Base-by-base conservation (phyloP, 2,329 filamentous ascomycete genomes). In the Mycocentrospora acerina region DNA sequence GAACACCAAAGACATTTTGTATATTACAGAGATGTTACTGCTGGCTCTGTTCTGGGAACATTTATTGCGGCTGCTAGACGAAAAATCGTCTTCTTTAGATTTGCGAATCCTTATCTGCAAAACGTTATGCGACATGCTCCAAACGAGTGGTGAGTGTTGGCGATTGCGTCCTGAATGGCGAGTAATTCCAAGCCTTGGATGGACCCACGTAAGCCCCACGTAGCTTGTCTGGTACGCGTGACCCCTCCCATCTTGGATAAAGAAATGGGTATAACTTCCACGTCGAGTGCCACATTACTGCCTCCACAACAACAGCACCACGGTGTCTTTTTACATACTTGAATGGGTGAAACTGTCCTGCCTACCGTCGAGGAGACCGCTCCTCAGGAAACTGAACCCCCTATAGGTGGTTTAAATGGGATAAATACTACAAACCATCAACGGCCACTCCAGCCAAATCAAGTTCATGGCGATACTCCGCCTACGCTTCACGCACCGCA, bases 291-390 rank as follows among this genome's bases (percentile, higher is more conserved):
- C 48, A 36, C 42, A 39, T 29, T 39, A 46, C 18, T 28, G 36
- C 55, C 52, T 42, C 51, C 49, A 53, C 44, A 51, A 55, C 53
- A 50, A 47, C 46, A 57, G 60, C 57, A 59, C 50, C 51, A 51
- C 53, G 52, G 59, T 64, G 59, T 57, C 53, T 57, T 22, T 22
- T 58, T 51, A 51, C 48, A 57, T 60, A 65, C 45, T 67, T 69
- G 65, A 68, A 68, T 69, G 66, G 66, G 66, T 64, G 62, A 68
- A 67, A 58, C 64, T 60, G 58, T 59, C 54, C 50, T 60, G 55
- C 50, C 58, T 60, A 48, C 54, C 55, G 63, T 66, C 61, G 65
- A 69, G 64, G 66, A 69, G 62, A 62, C 64, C 49, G 55, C 58
- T 61, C 57, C 59, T 42, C 57, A 62, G 54, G 57, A 56, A 52